A percentile compares a stretch with the other conserved stretches of the same genome.
Evolutionary conservation across 352 stramenopile genomes (phyloP).

Genomic region (Lagenidium giganteum): DNA sequence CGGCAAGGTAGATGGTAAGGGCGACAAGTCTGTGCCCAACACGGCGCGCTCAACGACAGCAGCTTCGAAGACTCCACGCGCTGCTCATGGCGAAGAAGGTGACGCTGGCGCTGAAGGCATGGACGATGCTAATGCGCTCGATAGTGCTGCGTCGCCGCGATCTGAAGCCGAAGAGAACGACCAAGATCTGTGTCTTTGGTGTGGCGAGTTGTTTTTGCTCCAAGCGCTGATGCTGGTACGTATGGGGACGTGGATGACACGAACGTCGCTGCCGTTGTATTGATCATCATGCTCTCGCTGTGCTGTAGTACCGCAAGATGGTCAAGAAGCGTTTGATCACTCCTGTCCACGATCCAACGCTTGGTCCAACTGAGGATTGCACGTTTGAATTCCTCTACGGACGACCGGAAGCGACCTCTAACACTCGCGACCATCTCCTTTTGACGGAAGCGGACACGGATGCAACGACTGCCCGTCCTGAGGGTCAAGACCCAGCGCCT

Average conservation of each 20-base stretch:
- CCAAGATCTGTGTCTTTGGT: conserved; percentile 50
- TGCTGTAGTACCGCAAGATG: conserved; percentile 30
- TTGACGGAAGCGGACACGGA: too few species aligned
- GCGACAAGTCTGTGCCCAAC: conserved; percentile 21
- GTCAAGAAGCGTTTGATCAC: conserved; percentile 9
- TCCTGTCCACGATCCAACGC: conserved; percentile 7
- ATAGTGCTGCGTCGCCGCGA: neutral
- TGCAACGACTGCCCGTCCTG: too few species aligned
- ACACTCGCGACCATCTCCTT: too few species aligned
- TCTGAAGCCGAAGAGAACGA: conserved; percentile 28
- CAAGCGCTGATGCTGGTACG: conserved; percentile 42
- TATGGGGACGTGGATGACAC: too few species aligned
- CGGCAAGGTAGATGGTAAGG: too few species aligned
- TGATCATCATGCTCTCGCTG: neutral
- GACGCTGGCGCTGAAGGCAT: neutral
- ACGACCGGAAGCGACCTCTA: neutral
- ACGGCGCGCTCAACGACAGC: conserved; percentile 21
- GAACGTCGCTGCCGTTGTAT: too few species aligned
- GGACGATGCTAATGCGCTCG: too few species aligned
- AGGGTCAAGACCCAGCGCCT: neutral
- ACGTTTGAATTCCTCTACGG: conserved; percentile 29
- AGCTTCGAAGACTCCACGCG: conserved; percentile 26
- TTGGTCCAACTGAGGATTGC: conserved; percentile 32
- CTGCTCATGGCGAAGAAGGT: conserved; percentile 2
- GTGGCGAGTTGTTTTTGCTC: conserved; percentile 57